Evolutionary conservation across 768 basidiomycete species (phyloP), one percentile per base, ranked within the genome.

Genomic region (Boletus rubropictus): DNA sequence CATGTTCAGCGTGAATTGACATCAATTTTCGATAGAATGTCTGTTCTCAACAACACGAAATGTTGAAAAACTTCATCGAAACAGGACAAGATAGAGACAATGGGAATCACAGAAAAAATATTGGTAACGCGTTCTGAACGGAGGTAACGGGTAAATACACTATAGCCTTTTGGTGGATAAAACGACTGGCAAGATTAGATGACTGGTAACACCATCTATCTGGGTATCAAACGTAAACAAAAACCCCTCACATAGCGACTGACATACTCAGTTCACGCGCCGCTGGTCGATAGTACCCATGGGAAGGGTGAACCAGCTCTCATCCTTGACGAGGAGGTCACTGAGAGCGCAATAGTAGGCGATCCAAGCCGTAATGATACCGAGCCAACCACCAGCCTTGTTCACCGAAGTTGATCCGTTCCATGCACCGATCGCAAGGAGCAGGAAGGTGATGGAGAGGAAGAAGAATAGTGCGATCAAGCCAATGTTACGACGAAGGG

Each of bases 381-480:
- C 76, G 4, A 72, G 41, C 1, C n/a, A 67, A n/a, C 76, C 76
- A 24, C 73, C 76, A 1, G 71, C 71, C 63, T 68, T 74, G 44
- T 17, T 44, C 8, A 69, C 4, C 0, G 29, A 24, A 3, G 27
- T 51, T 0, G 52, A 54, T 24, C 51, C 58, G 6, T 62, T 56
- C 62, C 69, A 74, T 55, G 63, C 56, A 54, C 74, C 72, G 10
- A 65, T 52, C 5, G 68, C 69, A 34, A 80, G 69, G 14, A 79
- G 48, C 34, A 73, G 34, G 68, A 78, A 84, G 6, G 81, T 82
- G 41, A 77, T 48, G 24, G 66, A 69, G 18, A 84, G 72, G 72
- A 68, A 78, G 63, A 70, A 63, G 60, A 83, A 76, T 15, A 84
- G 61, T 1, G 71, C 61, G 14, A 74, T 61, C 17, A 82, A 66